Conservation (phyloP, 2,329 filamentous ascomycete species). For the Trichoderma polysporum region DNA sequence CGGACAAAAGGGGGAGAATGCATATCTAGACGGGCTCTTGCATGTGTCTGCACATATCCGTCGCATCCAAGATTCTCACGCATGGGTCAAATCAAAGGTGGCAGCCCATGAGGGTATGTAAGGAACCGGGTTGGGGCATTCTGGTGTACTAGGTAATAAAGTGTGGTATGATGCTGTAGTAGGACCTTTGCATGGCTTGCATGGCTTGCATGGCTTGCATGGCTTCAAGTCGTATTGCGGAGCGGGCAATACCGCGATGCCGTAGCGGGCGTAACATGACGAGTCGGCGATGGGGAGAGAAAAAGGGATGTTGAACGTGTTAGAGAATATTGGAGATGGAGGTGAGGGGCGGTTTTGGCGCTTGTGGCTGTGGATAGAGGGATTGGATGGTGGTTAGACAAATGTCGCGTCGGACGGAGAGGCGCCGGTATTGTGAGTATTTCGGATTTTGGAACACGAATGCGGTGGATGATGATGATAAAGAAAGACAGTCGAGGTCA, state of each 20-base stretch:
- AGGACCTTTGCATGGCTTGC: neutral
- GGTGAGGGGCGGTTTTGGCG: slow-evolving; percentile 13
- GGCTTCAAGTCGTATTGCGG: neutral
- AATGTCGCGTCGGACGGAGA: neutral
- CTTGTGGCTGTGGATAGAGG: slow-evolving; percentile 1
- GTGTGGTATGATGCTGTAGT: neutral
- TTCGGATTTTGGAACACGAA: neutral
- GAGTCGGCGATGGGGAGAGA: neutral
- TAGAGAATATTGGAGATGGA: neutral
- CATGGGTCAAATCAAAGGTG: neutral
- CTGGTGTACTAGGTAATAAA: neutral
- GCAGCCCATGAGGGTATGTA: neutral
- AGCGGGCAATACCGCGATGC: neutral
- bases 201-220: no score
- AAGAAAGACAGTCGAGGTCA: no score
- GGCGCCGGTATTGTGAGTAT: neutral
- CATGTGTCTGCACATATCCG: slow-evolving; percentile 6
- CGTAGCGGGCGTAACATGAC: neutral
- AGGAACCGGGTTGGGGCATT: neutral
- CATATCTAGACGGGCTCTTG: neutral
- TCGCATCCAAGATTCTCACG: neutral
- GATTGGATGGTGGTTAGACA: neutral
- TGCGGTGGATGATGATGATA: neutral
- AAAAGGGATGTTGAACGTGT: neutral
- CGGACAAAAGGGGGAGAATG: neutral